Evolutionary conservation across 2,329 filamentous ascomycete species (phyloP).

Genomic region (Lanzia echinophila): DNA sequence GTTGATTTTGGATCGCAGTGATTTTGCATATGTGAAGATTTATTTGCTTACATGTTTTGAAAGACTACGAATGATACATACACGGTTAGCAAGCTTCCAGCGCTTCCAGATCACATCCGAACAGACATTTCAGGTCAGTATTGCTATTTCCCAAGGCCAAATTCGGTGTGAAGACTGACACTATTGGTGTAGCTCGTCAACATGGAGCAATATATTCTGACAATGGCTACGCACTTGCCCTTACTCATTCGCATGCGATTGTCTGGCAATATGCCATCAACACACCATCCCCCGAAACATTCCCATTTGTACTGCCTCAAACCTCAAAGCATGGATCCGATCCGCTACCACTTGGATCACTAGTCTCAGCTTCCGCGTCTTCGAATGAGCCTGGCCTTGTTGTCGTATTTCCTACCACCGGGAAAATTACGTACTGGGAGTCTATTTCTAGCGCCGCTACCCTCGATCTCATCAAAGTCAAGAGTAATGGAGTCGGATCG

Average conservation of each 20-base stretch:
- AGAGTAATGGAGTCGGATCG: conserved; percentile 72
- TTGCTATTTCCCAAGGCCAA: conserved; percentile 10
- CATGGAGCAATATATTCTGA: conserved; percentile 59
- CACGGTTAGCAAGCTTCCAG: conserved; percentile 75
- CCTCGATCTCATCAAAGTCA: conserved; percentile 67
- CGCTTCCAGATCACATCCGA: conserved; percentile 71
- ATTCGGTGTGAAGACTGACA: conserved; percentile 10
- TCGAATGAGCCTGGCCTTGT: conserved; percentile 80
- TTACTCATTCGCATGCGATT: conserved; percentile 76
- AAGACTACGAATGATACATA: conserved; percentile 82
- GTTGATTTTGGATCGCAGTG: conserved; percentile 22
- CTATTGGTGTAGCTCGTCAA: conserved; percentile 45
- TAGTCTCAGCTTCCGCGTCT: conserved; percentile 72
- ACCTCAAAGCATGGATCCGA: conserved; percentile 60
- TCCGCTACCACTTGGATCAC: conserved; percentile 71
- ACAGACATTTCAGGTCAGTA: conserved; percentile 56
- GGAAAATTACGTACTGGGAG: conserved; percentile 91
- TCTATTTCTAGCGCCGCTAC: conserved; percentile 85
- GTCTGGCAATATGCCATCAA: conserved; percentile 83
- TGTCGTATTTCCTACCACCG: conserved; percentile 74
- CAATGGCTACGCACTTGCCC: conserved; percentile 67
- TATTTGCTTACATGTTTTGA: conserved; percentile 6
- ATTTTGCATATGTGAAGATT: background rate
- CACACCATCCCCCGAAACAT: conserved; percentile 64
- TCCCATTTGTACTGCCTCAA: conserved; percentile 73